Percentiles rank a stretch among this genome's conserved stretches.
These are phyloP conservation scores for Populus tomentosa DNA, from an alignment of 441 rosid species.

Conservation along the genomic window DNA sequence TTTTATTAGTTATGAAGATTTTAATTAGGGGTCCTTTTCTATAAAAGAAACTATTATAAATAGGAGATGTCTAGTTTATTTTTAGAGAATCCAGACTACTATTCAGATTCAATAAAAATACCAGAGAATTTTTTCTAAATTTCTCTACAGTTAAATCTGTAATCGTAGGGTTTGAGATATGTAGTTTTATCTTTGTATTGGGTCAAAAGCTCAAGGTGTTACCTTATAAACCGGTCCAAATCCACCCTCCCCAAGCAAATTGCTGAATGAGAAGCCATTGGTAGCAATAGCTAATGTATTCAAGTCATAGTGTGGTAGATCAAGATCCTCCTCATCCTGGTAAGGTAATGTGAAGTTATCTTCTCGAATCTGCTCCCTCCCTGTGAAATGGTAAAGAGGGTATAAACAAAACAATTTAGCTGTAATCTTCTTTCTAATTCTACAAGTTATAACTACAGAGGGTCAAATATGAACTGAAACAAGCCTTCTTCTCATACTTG, in stretches of 20 bases:
- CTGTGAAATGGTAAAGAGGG: not conserved
- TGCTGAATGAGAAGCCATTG: not conserved
- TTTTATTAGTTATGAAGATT: too few species aligned
- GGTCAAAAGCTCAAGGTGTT: not conserved
- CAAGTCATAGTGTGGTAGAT: not conserved
- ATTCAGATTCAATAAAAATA: too few species aligned
- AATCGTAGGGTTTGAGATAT: too few species aligned
- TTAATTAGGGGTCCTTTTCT: too few species aligned
- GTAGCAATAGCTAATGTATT: not conserved
- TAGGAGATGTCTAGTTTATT: too few species aligned
- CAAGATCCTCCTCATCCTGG: not conserved
- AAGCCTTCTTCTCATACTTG: not conserved
- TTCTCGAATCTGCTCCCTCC: not conserved
- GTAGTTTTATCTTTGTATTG: too few species aligned
- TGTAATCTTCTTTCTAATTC: not conserved
- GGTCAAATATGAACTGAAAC: not conserved
- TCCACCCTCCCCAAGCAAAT: not conserved
- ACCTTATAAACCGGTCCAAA: constrained; percentile 4
- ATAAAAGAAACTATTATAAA: too few species aligned
- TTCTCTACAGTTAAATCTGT: too few species aligned
- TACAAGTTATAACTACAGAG: not conserved
- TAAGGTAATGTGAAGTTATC: not conserved
- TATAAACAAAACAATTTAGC: not conserved
- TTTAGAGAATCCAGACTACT: too few species aligned
- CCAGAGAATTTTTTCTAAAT: too few species aligned